A percentile compares a stretch with the other conserved stretches of the same genome.
Conservation (phyloP, 768 basidiomycete species). For the Leccinellum luteum region DNA sequence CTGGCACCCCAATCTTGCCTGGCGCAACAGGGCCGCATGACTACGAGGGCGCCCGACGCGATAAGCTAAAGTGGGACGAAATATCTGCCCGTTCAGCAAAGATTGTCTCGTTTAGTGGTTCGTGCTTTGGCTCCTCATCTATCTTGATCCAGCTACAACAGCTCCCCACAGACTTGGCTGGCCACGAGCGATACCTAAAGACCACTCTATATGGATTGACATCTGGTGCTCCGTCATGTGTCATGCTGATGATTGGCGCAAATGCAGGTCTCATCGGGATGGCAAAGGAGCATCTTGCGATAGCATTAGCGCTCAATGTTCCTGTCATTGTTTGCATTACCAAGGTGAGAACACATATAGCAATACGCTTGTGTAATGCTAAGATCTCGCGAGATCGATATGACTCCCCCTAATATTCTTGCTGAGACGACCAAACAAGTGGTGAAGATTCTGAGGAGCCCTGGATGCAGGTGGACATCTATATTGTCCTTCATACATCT, state of each 20-base stretch:
- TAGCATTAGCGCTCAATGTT: slow-evolving; percentile 88
- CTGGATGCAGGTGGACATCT: slow-evolving; percentile 75
- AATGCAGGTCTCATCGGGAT: slow-evolving; percentile 91
- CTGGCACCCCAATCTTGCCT: slow-evolving; percentile 78
- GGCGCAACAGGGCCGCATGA: slow-evolving; percentile 54
- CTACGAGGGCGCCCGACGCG: slow-evolving; percentile 64
- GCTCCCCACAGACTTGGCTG: slow-evolving; percentile 73
- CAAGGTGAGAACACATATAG: slow-evolving; percentile 52
- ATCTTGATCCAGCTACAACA: neutral
- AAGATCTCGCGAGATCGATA: slow-evolving; percentile 65
- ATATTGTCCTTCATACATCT: neutral
- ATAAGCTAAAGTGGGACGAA: slow-evolving; percentile 95
- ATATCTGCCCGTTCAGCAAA: slow-evolving; percentile 87
- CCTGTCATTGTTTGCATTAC: slow-evolving; percentile 94
- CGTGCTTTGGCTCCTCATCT: slow-evolving; percentile 6
- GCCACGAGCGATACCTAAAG: slow-evolving; percentile 90
- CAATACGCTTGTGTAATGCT: slow-evolving; percentile 2
- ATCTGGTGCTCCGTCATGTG: slow-evolving; percentile 89
- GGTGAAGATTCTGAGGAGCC: slow-evolving; percentile 86
- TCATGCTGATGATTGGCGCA: slow-evolving; percentile 90
- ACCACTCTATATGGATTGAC: slow-evolving; percentile 95
- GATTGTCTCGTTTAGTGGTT: slow-evolving; percentile 91
- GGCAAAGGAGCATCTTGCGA: slow-evolving; percentile 96
- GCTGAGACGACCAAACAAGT: slow-evolving; percentile 93
- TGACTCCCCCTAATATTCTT: slow-evolving; percentile 92